Evolutionary conservation across 306 rosid species (phyloP).

Genomic region (Corylus americana): DNA sequence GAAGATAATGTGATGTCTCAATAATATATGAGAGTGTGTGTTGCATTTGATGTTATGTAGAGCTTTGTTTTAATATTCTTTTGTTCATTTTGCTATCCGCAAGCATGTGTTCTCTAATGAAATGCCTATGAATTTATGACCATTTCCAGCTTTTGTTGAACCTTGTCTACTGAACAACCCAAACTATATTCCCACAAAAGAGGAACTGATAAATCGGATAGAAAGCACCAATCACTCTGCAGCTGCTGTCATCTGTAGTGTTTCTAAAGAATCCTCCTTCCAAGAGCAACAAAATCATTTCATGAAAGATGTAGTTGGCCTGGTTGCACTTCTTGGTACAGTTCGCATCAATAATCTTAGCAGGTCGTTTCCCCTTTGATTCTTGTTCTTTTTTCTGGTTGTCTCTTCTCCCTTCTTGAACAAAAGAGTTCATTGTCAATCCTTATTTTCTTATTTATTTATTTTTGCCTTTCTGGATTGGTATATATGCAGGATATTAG

Average conservation of each 20-base stretch:
- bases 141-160: constrained; percentile 29
- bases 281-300: constrained; percentile 22
- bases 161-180: constrained; percentile 6
- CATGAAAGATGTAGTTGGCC: constrained; percentile 44
- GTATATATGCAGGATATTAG: constrained; percentile 43
- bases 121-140: not conserved
- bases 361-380: constrained; percentile 40
- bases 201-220: constrained; percentile 35
- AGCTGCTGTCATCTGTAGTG: constrained; percentile 37
- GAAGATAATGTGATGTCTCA: not conserved
- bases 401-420: not conserved
- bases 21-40: not conserved
- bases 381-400: not conserved
- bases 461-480: constrained; percentile 7
- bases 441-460: not conserved
- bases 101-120: not conserved
- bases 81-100: not conserved
- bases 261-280: constrained; percentile 17
- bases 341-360: constrained; percentile 48
- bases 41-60: not conserved
- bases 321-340: constrained; percentile 65
- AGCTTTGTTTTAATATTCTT: not conserved
- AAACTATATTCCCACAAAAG: constrained; percentile 27
- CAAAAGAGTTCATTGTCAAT: not conserved
- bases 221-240: constrained; percentile 40